Conservation (phyloP, 1,284 basidiomycete genomes). For the Porogramme epimiltina region DNA sequence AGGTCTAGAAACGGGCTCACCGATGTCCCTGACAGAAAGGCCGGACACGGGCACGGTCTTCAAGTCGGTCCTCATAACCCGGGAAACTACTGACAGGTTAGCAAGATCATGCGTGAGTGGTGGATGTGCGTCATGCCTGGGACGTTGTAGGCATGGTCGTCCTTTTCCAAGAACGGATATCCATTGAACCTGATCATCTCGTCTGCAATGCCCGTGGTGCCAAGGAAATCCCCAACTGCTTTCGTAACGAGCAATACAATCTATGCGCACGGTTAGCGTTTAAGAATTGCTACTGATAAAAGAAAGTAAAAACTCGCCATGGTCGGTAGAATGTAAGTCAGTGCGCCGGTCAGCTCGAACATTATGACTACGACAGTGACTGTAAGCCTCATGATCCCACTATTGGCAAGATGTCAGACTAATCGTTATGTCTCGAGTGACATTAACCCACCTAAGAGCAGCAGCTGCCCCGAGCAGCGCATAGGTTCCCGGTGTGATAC, state of each 20-base stretch:
- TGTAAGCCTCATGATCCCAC: slow-evolving; percentile 96
- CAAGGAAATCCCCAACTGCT: slow-evolving; percentile 95
- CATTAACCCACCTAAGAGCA: slow-evolving; percentile 71
- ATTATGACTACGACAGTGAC: slow-evolving; percentile 99
- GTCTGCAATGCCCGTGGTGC: slow-evolving; percentile 93
- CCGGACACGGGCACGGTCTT: slow-evolving; percentile 76
- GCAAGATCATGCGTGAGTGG: neutral
- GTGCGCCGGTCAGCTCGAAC: slow-evolving; percentile 97
- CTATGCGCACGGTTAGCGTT: slow-evolving; percentile 42
- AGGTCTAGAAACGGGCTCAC: slow-evolving; percentile 45
- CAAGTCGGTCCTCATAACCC: slow-evolving; percentile 87
- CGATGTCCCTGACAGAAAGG: slow-evolving; percentile 76
- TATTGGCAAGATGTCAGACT: slow-evolving; percentile 30
- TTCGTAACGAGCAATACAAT: slow-evolving; percentile 97
- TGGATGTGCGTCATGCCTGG: slow-evolving; percentile 56
- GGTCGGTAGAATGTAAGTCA: slow-evolving; percentile 97
- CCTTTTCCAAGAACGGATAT: slow-evolving; percentile 94
- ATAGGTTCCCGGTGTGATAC: slow-evolving; percentile 98
- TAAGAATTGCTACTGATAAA: neutral
- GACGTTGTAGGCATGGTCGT: slow-evolving; percentile 89
- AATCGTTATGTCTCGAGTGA: neutral
- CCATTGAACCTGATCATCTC: slow-evolving; percentile 98
- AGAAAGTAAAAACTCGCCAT: slow-evolving; percentile 66
- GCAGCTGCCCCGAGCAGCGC: slow-evolving; percentile 95
- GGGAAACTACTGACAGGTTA: slow-evolving; percentile 59